phyloP scores from a whole-genome alignment of 164 flowering plant species.

The Aristolochia fimbriata region DNA sequence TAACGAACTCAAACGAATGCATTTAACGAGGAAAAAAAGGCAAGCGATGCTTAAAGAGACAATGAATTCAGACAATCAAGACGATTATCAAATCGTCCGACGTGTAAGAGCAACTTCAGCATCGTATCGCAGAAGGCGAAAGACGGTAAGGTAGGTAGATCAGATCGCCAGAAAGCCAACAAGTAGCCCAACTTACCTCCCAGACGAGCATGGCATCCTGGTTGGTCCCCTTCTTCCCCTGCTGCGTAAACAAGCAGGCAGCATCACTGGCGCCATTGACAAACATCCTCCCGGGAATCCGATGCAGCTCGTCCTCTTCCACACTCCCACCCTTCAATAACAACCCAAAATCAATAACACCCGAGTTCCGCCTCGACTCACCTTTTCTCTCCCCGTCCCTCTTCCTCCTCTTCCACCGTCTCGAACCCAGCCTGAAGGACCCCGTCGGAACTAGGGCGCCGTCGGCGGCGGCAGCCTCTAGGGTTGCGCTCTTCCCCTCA shows the following conservation, averaged over 20 bases:
- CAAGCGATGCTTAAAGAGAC: too few species aligned
- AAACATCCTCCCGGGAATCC: conserved; percentile 33
- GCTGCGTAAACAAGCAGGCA: conserved; percentile 46
- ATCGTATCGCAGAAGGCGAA: neutral
- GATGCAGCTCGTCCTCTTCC: conserved; percentile 26
- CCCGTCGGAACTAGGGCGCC: neutral
- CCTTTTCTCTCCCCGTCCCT: conserved; percentile 1
- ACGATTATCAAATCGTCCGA: neutral
- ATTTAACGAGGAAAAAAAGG: too few species aligned
- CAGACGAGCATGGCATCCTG: conserved; percentile 66
- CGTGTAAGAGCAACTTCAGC: neutral
- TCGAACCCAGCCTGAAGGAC: neutral
- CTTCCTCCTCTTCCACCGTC: conserved; percentile 4
- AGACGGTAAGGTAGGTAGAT: neutral
- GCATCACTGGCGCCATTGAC: conserved; percentile 24
- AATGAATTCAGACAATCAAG: neutral
- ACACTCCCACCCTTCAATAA: conserved; percentile 3
- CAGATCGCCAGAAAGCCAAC: neutral
- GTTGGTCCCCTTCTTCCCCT: conserved; percentile 57
- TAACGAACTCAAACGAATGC: too few species aligned
- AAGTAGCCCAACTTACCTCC: conserved; percentile 36
- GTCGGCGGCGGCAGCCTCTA: neutral
- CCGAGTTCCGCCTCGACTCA: conserved; percentile 3
- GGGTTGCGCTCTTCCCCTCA: neutral
- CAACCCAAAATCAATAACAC: conserved; percentile 3